Evolutionary conservation across 495 filamentous ascomycete genomes (phyloP), one percentile per base, ranked within the genome.

Genomic region (Coniosporium apollinis): DNA sequence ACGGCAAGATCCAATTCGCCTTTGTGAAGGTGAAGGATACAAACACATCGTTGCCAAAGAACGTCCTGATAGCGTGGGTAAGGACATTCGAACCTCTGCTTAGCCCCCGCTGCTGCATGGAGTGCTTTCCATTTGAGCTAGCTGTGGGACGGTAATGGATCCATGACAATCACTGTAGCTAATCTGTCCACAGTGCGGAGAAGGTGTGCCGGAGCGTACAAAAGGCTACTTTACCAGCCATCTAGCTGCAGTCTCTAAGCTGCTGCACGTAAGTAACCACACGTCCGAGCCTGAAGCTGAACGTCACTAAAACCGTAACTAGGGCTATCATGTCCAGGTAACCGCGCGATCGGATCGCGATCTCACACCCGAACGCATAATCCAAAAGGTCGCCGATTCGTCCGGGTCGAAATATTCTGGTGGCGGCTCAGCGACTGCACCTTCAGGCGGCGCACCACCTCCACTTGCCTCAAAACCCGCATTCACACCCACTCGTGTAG

Each of bases 151-250:
- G n/a, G n/a, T n/a, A n/a, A n/a, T n/a, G n/a, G n/a, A n/a, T n/a
- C n/a, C n/a, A n/a, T n/a, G n/a, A n/a, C n/a, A n/a, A n/a, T n/a
- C n/a, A n/a, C n/a, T n/a, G n/a, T n/a, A n/a, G n/a, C 29, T 15
- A n/a, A 34, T 30, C 25, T 30, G 30, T 46, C 49, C 38, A 36
- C 38, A 65, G 57, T 99, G 89, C 54, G 89, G 89, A 28, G 86
- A 92, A 47, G 91, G 91, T 38, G 89, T 99, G n/a, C 89, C 89
- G 5, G 89, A 96, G 61, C 67, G 86, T 46, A 94, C 86, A 11
- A 96, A 96, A 52, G 89, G 89, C 17, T 96, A 96, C 52, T 99
- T 96, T 49, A 94, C 83, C 22, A 94, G 84, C 51, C 85, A 99
- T 60, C 56, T 86, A 14, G 74, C 82, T 39, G 74, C 82, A 13